A percentile compares a stretch with the other conserved stretches of the same genome.
Conservation (phyloP, 306 rosid species). For the Rosa multiflora region DNA sequence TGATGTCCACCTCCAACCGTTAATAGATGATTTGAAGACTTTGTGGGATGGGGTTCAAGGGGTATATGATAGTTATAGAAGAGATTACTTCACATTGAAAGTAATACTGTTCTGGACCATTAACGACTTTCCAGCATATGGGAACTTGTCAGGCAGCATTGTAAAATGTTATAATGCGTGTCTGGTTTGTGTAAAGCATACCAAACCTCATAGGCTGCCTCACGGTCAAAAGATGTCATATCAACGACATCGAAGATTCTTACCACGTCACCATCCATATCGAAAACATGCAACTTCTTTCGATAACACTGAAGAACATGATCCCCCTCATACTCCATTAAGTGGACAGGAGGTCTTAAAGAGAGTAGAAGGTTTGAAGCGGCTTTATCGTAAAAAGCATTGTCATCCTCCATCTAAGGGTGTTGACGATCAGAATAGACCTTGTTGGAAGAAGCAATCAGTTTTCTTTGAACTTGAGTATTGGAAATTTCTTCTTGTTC, state of each 20-base stretch:
- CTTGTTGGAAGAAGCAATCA: conserved; percentile 10
- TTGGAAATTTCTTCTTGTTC: not conserved
- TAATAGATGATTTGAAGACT: not conserved
- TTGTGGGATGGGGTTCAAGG: not conserved
- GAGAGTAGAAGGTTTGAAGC: not conserved
- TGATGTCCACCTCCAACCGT: not conserved
- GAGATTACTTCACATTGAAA: not conserved
- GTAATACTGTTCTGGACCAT: conserved; percentile 1
- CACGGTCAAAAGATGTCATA: too few relatives aligned
- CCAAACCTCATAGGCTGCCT: not conserved
- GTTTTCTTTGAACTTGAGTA: conserved; percentile 8
- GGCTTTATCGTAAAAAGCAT: too few relatives aligned
- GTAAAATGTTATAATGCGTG: not conserved
- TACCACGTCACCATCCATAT: not conserved
- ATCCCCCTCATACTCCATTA: not conserved
- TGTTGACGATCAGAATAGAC: too few relatives aligned
- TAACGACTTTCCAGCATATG: conserved; percentile 10
- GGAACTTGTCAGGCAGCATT: not conserved
- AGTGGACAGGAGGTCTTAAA: not conserved
- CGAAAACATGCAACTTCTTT: not conserved
- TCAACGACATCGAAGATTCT: not conserved
- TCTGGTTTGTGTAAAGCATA: not conserved
- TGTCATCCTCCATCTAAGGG: too few relatives aligned
- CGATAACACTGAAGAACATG: not conserved
- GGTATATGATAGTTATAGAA: not conserved